Percentiles rank a stretch among this genome's conserved stretches.
phyloP scores from a whole-genome alignment of 1,284 basidiomycete species.

The Ustilago curta region DNA sequence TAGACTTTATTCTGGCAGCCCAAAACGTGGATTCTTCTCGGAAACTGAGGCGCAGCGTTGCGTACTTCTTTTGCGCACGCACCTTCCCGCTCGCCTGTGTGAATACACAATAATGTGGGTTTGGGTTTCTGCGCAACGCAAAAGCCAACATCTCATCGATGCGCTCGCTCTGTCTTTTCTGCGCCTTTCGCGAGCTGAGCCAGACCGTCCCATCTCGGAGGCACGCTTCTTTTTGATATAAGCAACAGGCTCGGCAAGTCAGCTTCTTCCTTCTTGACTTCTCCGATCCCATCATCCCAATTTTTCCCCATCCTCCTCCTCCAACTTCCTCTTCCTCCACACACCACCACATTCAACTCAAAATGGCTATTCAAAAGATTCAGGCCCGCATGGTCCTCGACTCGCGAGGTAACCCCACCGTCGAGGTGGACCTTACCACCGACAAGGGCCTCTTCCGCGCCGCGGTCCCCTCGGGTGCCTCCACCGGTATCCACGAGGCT shows the following conservation, averaged over 20 bases:
- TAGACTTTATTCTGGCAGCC: slow-evolving; percentile 3
- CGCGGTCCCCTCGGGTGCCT: slow-evolving; percentile 96
- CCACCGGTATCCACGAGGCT: slow-evolving; percentile 97
- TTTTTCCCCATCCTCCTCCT: neutral
- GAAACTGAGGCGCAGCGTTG: neutral
- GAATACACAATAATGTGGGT: too few relatives aligned
- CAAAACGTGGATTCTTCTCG: too few relatives aligned
- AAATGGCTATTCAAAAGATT: slow-evolving; percentile 64
- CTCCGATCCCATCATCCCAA: slow-evolving; percentile 21
- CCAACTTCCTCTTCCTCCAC: slow-evolving; percentile 11
- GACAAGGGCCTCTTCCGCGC: slow-evolving; percentile 86
- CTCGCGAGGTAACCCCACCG: slow-evolving; percentile 69
- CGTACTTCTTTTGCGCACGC: slow-evolving; percentile 9
- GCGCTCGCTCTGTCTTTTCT: slow-evolving; percentile 6
- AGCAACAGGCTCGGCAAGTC: slow-evolving; percentile 10
- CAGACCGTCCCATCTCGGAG: neutral
- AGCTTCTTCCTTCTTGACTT: slow-evolving; percentile 6
- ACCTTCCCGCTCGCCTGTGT: slow-evolving; percentile 21
- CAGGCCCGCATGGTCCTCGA: slow-evolving; percentile 65
- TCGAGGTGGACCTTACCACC: slow-evolving; percentile 68
- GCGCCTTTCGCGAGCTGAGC: neutral
- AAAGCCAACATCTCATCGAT: slow-evolving; percentile 13
- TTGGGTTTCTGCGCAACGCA: neutral
- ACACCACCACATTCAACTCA: slow-evolving; percentile 25
- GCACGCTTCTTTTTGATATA: slow-evolving; percentile 21